Evolutionary conservation across 441 rosid species (phyloP), one percentile per base, ranked within the genome.

Genomic region (Erodium moschatum): DNA sequence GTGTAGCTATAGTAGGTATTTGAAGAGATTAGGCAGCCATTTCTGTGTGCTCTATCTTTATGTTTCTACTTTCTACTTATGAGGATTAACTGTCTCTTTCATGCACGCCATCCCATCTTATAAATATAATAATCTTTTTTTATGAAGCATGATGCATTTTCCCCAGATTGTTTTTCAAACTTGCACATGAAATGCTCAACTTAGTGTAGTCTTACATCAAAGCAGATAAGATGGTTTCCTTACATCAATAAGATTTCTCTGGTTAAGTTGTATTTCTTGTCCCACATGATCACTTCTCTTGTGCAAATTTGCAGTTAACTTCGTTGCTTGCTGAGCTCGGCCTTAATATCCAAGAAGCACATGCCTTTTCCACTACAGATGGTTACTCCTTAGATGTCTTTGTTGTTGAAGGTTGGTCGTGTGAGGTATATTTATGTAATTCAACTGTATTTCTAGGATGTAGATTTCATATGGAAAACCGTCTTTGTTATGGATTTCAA

Each of bases 391-490:
- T 87, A 44, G 92, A 85, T 79, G 90, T 85, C 68, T 87, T 87
- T 78, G 92, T 87, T 69, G 92, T 87, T 76, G 90, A 87, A 71
- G 90, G 92, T 69, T 87, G 92, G 92, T 89, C 87, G 2, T 85
- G 69, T 69, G 90, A 87, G 92, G 92, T 87, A 81, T 29, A 2
- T 38, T 54, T 54, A 54, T 54, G 24, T 54, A 15, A 8, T 16
- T 54, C 24, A 54, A 54, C 24, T 54, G 8, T 6, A 15, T 1
- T 54, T 15, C 9, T 54, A 16, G 61, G 61, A 54, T 54, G 61
- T 16, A 16, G 21, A 5, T 54, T 6, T 54, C 61, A 3, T 16
- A 18, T 8, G 15, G 61, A 19, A 19, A 18, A 7, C 0, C 24
- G n/a, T 54, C 21, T 6, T 5, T 16, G 24, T 33, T 5, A 33